Evolutionary conservation across 2,329 filamentous ascomycete species (phyloP), one percentile per base, ranked within the genome.

Genomic region (Blastomyces gilchristii): DNA sequence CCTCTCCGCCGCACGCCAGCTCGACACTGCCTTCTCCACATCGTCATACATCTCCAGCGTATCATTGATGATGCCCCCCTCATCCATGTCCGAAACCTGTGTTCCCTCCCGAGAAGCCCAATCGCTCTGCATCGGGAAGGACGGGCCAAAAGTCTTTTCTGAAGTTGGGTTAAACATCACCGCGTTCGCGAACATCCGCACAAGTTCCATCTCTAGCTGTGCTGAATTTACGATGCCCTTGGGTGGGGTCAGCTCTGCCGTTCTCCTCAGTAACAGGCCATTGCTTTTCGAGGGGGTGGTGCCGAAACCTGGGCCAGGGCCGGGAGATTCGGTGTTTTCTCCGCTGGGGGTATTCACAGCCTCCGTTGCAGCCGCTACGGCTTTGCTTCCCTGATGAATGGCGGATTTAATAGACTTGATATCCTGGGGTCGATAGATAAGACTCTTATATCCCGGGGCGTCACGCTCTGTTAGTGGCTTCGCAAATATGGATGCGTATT

Each of bases 151-250:
- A 0, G 88, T 88, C 34, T 87, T 84, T 67, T 89, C 81, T 0
- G 88, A 86, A 66, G 96, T 90, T 0, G 89, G 87, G 69, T 97
- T 97, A 80, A 96, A 99, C 94, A 99, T 97, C 75, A 97, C 89
- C 22, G 94, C 93, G 71, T 97, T 97, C 68, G 91, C 91, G 74
- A 97, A 96, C 90, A 97, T 97, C 69, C 95, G 89, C 69, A 95
- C 90, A 12, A 97, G 80, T 74, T 97, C 93, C 68, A 91, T 90
- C 75, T 97, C 93, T 18, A 97, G 82, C 73, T 97, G 94, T 1
- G 88, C 86, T 60, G 89, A 92, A 75, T 97, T 97, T 75, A 97
- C 90, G 69, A 97, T 96, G 25, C 87, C 90, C 69, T 87, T 90
- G 0, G 94, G 93, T 2, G 93, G 90, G 2, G 93, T 82, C 34